Conservation (phyloP, 345 rosid genomes). For the Corymbia maculata region DNA sequence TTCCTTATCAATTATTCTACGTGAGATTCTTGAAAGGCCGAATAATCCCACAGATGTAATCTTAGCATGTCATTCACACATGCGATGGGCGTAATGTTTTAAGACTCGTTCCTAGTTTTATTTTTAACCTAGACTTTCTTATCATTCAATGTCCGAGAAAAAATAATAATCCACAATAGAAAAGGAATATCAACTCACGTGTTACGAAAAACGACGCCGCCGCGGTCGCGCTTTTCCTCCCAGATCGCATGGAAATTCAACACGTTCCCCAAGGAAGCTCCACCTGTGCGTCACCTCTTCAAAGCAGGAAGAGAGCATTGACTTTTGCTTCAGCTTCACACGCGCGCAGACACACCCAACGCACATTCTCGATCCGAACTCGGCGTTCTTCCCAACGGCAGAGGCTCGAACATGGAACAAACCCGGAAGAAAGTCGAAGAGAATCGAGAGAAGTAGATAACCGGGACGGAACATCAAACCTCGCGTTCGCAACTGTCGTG, state of each 20-base stretch:
- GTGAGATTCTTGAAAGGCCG: fast-evolving
- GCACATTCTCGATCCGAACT: constrained; percentile 4
- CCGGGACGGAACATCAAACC: neutral
- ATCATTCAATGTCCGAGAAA: neutral
- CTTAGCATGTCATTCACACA: neutral
- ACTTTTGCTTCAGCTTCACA: neutral
- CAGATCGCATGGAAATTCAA: neutral
- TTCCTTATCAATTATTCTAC: fast-evolving
- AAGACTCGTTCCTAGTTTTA: neutral
- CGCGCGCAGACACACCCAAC: neutral
- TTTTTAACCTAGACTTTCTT: neutral
- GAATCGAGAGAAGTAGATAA: neutral
- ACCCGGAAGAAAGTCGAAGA: neutral
- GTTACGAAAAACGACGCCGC: neutral
- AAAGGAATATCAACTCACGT: neutral
- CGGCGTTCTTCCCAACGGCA: neutral
- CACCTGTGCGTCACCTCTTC: neutral
- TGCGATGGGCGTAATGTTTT: neutral
- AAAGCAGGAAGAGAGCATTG: neutral
- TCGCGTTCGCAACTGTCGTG: neutral
- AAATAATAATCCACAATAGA: neutral
- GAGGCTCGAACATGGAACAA: neutral
- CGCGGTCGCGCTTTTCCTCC: neutral
- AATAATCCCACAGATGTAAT: fast-evolving
- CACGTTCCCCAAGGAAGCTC: neutral